These are phyloP conservation scores for Quaeritorhiza haematococci DNA, from an alignment of 371 early-diverging fungal species.

Conservation along the genomic window DNA sequence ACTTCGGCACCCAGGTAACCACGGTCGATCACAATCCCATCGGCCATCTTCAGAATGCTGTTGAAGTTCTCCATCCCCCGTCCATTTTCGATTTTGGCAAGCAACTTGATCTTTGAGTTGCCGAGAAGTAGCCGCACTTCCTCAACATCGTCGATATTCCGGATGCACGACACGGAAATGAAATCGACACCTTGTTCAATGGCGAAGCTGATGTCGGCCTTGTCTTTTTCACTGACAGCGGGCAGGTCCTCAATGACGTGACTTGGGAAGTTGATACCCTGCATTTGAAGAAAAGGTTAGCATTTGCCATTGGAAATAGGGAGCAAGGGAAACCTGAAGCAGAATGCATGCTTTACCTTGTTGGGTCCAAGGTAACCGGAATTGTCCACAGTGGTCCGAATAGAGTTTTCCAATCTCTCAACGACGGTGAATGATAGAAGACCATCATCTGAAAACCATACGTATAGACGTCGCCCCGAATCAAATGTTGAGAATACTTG, in stretches of 20 bases:
- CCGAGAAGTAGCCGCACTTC: constrained; percentile 45
- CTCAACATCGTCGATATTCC: constrained; percentile 42
- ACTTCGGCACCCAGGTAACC: constrained; percentile 63
- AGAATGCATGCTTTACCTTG: no score
- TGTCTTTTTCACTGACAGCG: constrained; percentile 49
- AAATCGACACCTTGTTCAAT: constrained; percentile 48
- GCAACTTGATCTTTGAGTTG: constrained; percentile 39
- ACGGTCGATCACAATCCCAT: constrained; percentile 64
- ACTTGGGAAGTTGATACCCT: constrained; percentile 55
- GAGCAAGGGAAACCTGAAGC: no score
- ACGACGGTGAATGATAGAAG: constrained; percentile 44
- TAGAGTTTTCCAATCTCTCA: constrained; percentile 34
- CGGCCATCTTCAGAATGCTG: constrained; percentile 48
- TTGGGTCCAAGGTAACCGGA: constrained; percentile 19
- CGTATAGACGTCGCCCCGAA: no score
- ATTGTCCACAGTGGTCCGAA: constrained; percentile 36
- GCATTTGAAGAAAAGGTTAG: neutral
- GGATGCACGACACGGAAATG: constrained; percentile 58
- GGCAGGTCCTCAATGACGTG: constrained; percentile 42
- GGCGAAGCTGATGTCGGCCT: constrained; percentile 49
- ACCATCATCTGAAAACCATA: no score
- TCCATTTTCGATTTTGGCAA: constrained; percentile 56
- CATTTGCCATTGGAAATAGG: no score
- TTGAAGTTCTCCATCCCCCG: constrained; percentile 54
- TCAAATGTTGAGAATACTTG: no score